Evolutionary conservation across 805 yeast species (phyloP).

Genomic region (Ogataea kodamae): DNA sequence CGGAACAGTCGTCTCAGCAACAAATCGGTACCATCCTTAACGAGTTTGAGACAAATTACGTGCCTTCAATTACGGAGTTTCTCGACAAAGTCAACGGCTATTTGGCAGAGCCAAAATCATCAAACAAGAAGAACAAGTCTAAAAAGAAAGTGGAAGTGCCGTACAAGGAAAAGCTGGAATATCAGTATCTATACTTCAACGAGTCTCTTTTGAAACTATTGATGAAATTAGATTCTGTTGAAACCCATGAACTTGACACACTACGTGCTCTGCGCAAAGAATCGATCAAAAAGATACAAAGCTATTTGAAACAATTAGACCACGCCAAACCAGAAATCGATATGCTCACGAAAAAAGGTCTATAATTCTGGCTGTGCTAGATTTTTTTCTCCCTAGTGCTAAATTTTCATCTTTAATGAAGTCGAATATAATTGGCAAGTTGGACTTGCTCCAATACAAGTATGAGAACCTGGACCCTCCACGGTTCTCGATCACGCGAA

Average conservation of each 20-base stretch:
- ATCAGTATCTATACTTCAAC: slow-evolving; percentile 55
- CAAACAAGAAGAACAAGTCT: slow-evolving; percentile 9
- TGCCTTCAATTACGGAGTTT: slow-evolving; percentile 11
- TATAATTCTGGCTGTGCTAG: slow-evolving; percentile 10
- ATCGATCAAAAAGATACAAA: slow-evolving; percentile 58
- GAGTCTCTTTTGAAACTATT: slow-evolving; percentile 66
- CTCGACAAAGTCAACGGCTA: slow-evolving; percentile 18
- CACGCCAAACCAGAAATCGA: slow-evolving; percentile 21
- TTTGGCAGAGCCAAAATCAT: slow-evolving; percentile 5
- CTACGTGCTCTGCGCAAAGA: slow-evolving; percentile 58
- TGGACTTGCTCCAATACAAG: slow-evolving; percentile 54
- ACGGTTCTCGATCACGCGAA: slow-evolving; percentile 48
- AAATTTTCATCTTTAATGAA: slow-evolving; percentile 19
- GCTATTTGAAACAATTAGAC: slow-evolving; percentile 54
- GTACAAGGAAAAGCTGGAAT: slow-evolving; percentile 32
- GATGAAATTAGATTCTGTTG: slow-evolving; percentile 61
- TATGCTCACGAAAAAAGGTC: slow-evolving; percentile 17
- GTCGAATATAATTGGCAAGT: slow-evolving; percentile 46
- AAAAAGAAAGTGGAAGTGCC: slow-evolving; percentile 10
- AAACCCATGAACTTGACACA: slow-evolving; percentile 41
- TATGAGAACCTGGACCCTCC: slow-evolving; percentile 43
- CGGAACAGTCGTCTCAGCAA: slow-evolving; percentile 18
- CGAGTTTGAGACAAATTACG: slow-evolving; percentile 20
- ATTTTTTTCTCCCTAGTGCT: slow-evolving; percentile 2
- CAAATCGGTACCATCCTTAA: slow-evolving; percentile 15